Conservation (phyloP, 1,284 basidiomycete genomes). For the Lentinula novae-zelandiae region DNA sequence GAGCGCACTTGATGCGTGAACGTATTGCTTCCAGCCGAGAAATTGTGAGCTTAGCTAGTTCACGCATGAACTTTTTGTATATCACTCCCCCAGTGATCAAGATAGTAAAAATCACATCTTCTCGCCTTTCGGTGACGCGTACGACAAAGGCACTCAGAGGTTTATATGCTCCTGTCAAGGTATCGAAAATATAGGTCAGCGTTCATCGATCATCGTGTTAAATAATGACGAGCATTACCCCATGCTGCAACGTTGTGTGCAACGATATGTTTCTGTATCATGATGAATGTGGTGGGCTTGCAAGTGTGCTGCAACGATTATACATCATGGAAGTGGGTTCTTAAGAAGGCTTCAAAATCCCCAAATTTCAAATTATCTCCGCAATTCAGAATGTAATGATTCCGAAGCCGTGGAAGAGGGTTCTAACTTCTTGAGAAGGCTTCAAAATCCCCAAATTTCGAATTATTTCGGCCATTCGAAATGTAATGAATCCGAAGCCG, state of each 20-base stretch:
- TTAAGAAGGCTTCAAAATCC: not conserved
- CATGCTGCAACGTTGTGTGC: not conserved
- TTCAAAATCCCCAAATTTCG: too few relatives aligned
- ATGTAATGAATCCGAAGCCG: too few relatives aligned
- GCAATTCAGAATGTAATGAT: too few relatives aligned
- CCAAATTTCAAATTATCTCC: too few relatives aligned
- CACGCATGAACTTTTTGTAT: conserved; percentile 5
- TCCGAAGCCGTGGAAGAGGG: too few relatives aligned
- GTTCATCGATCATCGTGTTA: not conserved
- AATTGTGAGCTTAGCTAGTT: not conserved
- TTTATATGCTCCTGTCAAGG: conserved; percentile 1
- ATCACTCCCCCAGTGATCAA: not conserved
- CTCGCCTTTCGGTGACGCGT: not conserved
- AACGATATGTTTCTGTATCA: not conserved
- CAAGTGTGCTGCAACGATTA: not conserved
- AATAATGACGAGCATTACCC: not conserved
- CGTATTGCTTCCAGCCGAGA: not conserved
- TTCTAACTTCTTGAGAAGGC: not conserved
- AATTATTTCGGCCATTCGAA: too few relatives aligned
- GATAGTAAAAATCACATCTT: not conserved
- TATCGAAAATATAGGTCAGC: not conserved
- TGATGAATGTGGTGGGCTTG: not conserved
- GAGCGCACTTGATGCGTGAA: conserved; percentile 3
- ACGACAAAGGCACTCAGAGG: conserved; percentile 6
- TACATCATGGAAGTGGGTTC: too few relatives aligned